phyloP scores from a whole-genome alignment of 177 flowering plant species.

The Vitis hybrid region DNA sequence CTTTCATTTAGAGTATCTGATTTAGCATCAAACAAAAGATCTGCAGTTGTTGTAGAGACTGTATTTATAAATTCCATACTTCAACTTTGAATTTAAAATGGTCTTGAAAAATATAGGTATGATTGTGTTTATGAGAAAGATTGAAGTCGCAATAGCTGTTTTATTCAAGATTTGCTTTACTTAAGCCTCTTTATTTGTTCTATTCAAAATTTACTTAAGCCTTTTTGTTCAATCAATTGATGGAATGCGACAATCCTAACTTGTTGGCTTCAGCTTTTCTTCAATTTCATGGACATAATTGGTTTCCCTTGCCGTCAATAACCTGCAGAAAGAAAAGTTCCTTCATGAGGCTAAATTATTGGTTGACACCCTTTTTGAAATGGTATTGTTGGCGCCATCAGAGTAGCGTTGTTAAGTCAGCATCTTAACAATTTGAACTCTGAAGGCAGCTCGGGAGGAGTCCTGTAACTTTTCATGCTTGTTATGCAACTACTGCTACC shows the following conservation, averaged over 20 bases:
- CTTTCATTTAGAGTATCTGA: not conserved
- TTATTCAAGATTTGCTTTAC: not conserved
- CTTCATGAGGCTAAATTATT: not conserved
- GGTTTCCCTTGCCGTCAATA: too few relatives aligned
- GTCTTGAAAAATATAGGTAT: not conserved
- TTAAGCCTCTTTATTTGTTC: not conserved
- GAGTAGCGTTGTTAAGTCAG: not conserved
- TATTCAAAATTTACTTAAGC: not conserved
- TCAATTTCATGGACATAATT: too few relatives aligned
- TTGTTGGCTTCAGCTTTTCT: not conserved
- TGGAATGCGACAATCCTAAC: not conserved
- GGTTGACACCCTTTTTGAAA: not conserved
- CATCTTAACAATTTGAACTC: not conserved
- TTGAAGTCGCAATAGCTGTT: not conserved
- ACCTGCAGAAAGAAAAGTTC: not conserved
- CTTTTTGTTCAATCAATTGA: not conserved
- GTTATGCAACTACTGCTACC: not conserved
- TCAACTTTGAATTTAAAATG: not conserved
- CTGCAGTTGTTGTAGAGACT: not conserved
- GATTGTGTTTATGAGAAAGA: not conserved
- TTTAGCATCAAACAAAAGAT: not conserved
- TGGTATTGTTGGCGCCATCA: not conserved
- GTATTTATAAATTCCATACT: not conserved
- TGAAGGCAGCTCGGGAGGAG: not conserved
- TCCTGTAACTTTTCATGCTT: not conserved